Base-by-base conservation (phyloP, 352 stramenopile species). In the Pythium vanterpoolii region DNA sequence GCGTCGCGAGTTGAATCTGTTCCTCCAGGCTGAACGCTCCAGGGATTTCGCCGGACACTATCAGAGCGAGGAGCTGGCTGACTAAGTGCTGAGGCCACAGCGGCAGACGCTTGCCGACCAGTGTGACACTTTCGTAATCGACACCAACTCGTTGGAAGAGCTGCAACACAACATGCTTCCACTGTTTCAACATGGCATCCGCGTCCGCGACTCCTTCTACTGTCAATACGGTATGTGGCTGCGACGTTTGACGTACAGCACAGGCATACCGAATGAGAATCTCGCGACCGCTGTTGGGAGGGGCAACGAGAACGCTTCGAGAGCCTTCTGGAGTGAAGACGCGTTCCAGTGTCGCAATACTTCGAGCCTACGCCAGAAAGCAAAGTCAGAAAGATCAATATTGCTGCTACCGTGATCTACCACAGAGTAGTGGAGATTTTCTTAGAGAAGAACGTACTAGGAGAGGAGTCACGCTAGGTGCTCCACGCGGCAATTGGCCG, bases 41-140 rank as follows among this genome's bases (percentile, higher is more conserved):
- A 3, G 83, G 69, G 2, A 91, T 75, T 68, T 91, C 83, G 16
- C 83, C 79, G 5, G 73, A 74, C 1, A 72, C 53, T 48, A 90
- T 74, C 5, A 93, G 60, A 11, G 57, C 60, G 26, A 86, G 46
- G 3, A 93, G 27, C 14, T 90, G 69, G 26, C 58, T 79, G 3
- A 84, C 8, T 2, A 86, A 63, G 0, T 3, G 5, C 2, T 39
- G 5, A 3, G 83, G 69, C 11, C 87, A 61, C n/a, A 73, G 27
- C 5, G 87, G 59, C 0, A 87, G 18, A 2, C 65, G 69, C 44
- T 88, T 80, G 2, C 90, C 60, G 1, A 90, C 24, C 10, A 93
- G 62, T 3, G 80, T 90, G 28, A 86, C 72, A 21, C 80, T 66
- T 19, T 79, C 62, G 8, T 74, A 82, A 24, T 75, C 68, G 8